Evolutionary conservation across 192 early-diverging fungal genomes (phyloP).

Genomic region (Coemansia guatemalensis): DNA sequence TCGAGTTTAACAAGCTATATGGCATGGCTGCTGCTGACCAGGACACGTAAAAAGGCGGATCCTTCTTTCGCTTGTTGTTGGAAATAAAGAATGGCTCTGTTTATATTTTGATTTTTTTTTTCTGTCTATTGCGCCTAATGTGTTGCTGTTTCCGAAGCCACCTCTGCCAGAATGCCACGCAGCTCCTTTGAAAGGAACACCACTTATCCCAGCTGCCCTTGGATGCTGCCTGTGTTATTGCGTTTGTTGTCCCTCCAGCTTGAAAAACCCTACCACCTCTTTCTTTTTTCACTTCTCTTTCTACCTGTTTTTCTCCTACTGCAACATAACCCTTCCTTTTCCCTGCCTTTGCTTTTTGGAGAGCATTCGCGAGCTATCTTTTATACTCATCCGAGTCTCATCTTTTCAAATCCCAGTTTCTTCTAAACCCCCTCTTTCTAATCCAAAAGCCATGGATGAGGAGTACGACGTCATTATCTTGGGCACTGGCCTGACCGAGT

Average conservation of each 20-base stretch:
- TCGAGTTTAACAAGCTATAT: constrained; percentile 71
- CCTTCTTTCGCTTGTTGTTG: background rate
- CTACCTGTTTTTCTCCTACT: background rate
- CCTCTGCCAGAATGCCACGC: background rate
- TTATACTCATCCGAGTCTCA: background rate
- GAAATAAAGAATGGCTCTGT: constrained; percentile 2
- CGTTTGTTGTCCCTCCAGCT: too few relatives aligned
- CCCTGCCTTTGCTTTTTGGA: background rate
- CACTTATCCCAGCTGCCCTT: too few relatives aligned
- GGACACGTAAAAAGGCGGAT: background rate
- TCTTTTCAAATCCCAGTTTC: background rate
- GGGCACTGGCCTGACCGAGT: constrained; percentile 88
- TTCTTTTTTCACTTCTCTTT: constrained; percentile 15
- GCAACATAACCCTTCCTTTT: background rate
- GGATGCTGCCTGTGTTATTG: too few relatives aligned
- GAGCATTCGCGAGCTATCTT: background rate
- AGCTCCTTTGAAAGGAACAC: too few relatives aligned
- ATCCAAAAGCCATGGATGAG: constrained; percentile 65
- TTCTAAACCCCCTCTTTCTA: background rate
- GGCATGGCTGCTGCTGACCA: constrained; percentile 52
- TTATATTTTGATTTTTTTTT: constrained; percentile 13
- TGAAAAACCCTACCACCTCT: background rate
- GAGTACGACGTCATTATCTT: constrained; percentile 87
- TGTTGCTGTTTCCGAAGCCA: background rate
- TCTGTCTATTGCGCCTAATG: background rate